These are phyloP conservation scores for Nephelium lappaceum DNA, from an alignment of 345 rosid species.

Conservation along the genomic window DNA sequence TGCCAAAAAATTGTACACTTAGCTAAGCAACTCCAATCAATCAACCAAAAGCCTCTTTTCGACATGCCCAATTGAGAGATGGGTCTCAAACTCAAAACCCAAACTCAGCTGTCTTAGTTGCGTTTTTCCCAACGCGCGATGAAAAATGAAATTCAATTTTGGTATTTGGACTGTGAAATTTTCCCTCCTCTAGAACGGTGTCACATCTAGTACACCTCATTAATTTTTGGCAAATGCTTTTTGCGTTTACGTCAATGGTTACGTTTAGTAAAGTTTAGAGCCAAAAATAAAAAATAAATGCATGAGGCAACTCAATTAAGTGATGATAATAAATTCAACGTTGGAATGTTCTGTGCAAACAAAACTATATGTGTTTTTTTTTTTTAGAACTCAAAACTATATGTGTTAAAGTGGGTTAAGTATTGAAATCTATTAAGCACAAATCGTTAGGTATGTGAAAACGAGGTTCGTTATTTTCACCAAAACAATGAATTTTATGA, in stretches of 20 bases:
- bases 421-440: too few relatives aligned
- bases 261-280: too few relatives aligned
- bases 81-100: neutral
- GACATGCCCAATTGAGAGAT: neutral
- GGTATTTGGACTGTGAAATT: neutral
- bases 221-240: neutral
- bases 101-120: neutral
- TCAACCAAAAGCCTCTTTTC: constrained; percentile 30
- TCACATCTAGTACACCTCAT: neutral
- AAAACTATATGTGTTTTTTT: too few relatives aligned
- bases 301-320: too few relatives aligned
- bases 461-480: too few relatives aligned
- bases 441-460: too few relatives aligned
- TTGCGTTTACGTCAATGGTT: neutral
- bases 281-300: too few relatives aligned
- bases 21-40: constrained; percentile 21
- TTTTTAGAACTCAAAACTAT: too few relatives aligned
- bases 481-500: too few relatives aligned
- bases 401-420: too few relatives aligned
- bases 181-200: neutral
- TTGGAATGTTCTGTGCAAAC: too few relatives aligned
- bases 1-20: constrained; percentile 7
- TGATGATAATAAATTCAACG: too few relatives aligned
- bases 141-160: neutral
- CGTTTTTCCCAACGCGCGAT: neutral